Percentiles rank a stretch among this genome's conserved stretches.
phyloP scores from a whole-genome alignment of 306 rosid genomes.

The Trifolium repens region DNA sequence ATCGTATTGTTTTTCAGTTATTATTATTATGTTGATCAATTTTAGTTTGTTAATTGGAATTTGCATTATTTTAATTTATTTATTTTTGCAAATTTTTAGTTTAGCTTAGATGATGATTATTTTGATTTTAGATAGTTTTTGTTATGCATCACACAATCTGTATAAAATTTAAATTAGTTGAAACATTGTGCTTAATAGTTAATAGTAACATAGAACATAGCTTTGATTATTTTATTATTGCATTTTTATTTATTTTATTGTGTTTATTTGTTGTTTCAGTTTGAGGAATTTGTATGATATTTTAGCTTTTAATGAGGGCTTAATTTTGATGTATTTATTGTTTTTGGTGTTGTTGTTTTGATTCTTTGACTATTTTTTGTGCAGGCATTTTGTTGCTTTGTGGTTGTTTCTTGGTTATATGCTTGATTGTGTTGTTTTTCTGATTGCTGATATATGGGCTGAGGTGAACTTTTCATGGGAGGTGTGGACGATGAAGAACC shows the following conservation, averaged over 20 bases:
- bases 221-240: background rate
- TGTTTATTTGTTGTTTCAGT: constrained; percentile 21
- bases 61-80: constrained; percentile 5
- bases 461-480: constrained; percentile 99
- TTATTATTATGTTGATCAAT: background rate
- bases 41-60: constrained; percentile 22
- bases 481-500: constrained; percentile 99
- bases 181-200: constrained; percentile 44
- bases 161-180: background rate
- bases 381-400: constrained; percentile 53
- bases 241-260: background rate
- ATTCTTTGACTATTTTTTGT: constrained; percentile 32
- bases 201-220: constrained; percentile 12
- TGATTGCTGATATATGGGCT: constrained; percentile 79
- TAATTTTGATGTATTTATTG: constrained; percentile 25
- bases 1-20: background rate
- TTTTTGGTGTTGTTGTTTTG: background rate
- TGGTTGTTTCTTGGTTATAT: constrained; percentile 36
- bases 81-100: background rate
- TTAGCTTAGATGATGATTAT: constrained; percentile 23
- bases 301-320: constrained; percentile 17
- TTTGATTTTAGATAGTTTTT: constrained; percentile 5
- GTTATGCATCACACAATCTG: constrained; percentile 12
- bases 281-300: constrained; percentile 14
- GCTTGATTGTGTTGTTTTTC: constrained; percentile 43